Percentiles rank a stretch among this genome's conserved stretches.
These are phyloP conservation scores for Colletotrichum siamense DNA, from an alignment of 2,329 filamentous ascomycete species.

Conservation along the genomic window DNA sequence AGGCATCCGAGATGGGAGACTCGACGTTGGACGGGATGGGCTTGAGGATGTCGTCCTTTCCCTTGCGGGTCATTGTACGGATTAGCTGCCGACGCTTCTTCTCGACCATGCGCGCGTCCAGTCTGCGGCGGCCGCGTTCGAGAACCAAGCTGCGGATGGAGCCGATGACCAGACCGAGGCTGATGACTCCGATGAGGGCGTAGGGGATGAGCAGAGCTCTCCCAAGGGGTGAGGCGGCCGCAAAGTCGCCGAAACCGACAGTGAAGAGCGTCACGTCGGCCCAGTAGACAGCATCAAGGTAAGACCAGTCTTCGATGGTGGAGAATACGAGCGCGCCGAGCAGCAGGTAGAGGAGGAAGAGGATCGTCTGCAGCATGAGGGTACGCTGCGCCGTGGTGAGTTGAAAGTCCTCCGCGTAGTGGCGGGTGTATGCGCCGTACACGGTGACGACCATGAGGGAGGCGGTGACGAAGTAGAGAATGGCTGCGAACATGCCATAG, in stretches of 20 bases:
- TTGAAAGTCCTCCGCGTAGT: slow-evolving; percentile 80
- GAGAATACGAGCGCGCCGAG: slow-evolving; percentile 80
- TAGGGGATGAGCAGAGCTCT: slow-evolving; percentile 82
- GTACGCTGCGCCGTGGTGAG: slow-evolving; percentile 84
- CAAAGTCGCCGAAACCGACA: slow-evolving; percentile 66
- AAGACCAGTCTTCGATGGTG: slow-evolving; percentile 75
- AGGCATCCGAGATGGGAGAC: neutral
- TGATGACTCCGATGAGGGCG: slow-evolving; percentile 82
- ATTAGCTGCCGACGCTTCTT: slow-evolving; percentile 59
- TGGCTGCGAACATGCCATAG: slow-evolving; percentile 81
- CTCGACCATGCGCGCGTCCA: slow-evolving; percentile 65
- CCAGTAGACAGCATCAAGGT: slow-evolving; percentile 81
- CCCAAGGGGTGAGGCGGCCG: slow-evolving; percentile 56
- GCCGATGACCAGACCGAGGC: slow-evolving; percentile 81
- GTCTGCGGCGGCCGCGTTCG: slow-evolving; percentile 59
- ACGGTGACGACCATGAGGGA: slow-evolving; percentile 81
- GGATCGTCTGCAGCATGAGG: slow-evolving; percentile 88
- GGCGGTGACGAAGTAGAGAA: slow-evolving; percentile 80
- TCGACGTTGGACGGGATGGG: slow-evolving; percentile 42
- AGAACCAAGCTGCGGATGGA: slow-evolving; percentile 74
- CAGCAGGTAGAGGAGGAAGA: slow-evolving; percentile 82
- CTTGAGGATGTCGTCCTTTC: slow-evolving; percentile 52
- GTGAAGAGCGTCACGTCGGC: slow-evolving; percentile 75
- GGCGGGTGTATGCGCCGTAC: slow-evolving; percentile 70
- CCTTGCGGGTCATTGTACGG: slow-evolving; percentile 47